These are phyloP conservation scores for Puya raimondii DNA, from an alignment of 176 grass and related monocot species.

Conservation along the genomic window DNA sequence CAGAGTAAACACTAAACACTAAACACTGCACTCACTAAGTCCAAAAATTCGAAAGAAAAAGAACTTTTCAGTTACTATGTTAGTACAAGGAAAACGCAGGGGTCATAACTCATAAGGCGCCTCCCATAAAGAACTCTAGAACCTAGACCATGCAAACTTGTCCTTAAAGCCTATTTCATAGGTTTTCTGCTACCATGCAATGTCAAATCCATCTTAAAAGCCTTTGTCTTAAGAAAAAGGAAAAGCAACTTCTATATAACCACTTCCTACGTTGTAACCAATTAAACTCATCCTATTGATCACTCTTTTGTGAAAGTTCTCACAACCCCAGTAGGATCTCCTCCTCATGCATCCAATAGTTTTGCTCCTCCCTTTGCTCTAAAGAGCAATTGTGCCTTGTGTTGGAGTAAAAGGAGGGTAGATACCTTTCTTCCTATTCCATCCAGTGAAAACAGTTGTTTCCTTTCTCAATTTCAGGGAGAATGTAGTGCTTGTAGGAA, in stretches of 20 bases:
- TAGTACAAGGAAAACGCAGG: too few relatives aligned
- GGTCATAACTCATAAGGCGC: not conserved
- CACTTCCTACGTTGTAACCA: too few relatives aligned
- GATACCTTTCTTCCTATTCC: conserved; percentile 1
- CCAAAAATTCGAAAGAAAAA: too few relatives aligned
- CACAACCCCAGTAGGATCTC: not conserved
- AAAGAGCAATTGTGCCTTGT: conserved; percentile 21
- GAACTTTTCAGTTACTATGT: too few relatives aligned
- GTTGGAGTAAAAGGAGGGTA: conserved; percentile 14
- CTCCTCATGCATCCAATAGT: not conserved
- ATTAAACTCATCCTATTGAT: not conserved
- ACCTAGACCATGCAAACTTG: conserved; percentile 13
- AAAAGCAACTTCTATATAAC: too few relatives aligned
- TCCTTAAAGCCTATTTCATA: conserved; percentile 7
- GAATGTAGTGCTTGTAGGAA: conserved; percentile 3
- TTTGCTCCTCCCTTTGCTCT: conserved; percentile 11
- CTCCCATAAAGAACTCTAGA: conserved; percentile 11
- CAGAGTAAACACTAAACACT: too few relatives aligned
- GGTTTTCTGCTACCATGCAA: conserved; percentile 20
- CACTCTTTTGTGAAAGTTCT: not conserved
- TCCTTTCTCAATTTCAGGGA: not conserved
- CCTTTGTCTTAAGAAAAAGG: too few relatives aligned
- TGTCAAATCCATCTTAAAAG: conserved; percentile 18
- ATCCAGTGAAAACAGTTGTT: not conserved
- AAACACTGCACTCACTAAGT: too few relatives aligned